Conservation (phyloP, 1,284 basidiomycete species). For the Marasmius fiardii region DNA sequence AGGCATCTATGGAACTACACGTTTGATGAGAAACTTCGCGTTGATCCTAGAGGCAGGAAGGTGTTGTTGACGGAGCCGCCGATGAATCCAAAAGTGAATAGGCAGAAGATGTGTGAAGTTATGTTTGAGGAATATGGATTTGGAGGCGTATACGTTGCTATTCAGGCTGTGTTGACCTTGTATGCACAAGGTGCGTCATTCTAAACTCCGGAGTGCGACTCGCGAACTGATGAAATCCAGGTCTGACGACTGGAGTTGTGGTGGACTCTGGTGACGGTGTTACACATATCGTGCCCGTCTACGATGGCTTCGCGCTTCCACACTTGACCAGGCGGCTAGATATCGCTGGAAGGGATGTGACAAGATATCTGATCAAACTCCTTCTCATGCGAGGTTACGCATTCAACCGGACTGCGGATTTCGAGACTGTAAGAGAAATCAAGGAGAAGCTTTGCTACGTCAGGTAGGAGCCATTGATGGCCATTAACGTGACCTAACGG, state of each 20-base stretch:
- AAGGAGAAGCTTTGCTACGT: slow-evolving; percentile 99
- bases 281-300: slow-evolving; percentile 98
- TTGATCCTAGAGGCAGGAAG: slow-evolving; percentile 88
- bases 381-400: slow-evolving; percentile 98
- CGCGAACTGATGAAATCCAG: slow-evolving; percentile 38
- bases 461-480: slow-evolving; percentile 47
- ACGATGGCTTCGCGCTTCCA: slow-evolving; percentile 94
- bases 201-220: not conserved
- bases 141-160: slow-evolving; percentile 94
- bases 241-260: slow-evolving; percentile 96
- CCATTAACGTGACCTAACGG: not conserved
- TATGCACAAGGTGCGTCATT: slow-evolving; percentile 87
- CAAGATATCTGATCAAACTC: slow-evolving; percentile 97
- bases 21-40: slow-evolving; percentile 91
- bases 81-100: slow-evolving; percentile 96
- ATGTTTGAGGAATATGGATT: slow-evolving; percentile 99
- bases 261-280: slow-evolving; percentile 99
- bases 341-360: slow-evolving; percentile 97
- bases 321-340: slow-evolving; percentile 94
- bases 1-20: slow-evolving; percentile 98
- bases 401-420: slow-evolving; percentile 98
- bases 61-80: slow-evolving; percentile 98
- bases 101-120: slow-evolving; percentile 94
- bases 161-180: slow-evolving; percentile 96
- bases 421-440: slow-evolving; percentile 97